Percentiles rank a stretch among this genome's conserved stretches.
Conservation (phyloP, 441 rosid genomes). For the Pelargonium cotyledonis region DNA sequence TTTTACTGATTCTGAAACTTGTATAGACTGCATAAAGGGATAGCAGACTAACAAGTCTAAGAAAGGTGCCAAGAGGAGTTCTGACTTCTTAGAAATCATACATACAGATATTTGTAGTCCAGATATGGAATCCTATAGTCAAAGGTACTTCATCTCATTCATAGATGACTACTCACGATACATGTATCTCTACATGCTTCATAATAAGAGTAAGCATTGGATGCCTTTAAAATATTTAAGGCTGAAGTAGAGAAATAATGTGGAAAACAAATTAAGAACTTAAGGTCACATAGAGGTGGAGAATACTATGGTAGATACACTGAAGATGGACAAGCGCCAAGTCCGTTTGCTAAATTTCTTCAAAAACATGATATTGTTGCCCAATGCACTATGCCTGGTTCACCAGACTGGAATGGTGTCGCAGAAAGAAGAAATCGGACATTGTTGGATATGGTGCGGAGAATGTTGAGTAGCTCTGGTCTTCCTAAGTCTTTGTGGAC, state of each 20-base stretch:
- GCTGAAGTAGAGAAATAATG: constrained; percentile 17
- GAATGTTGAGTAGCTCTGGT: neutral
- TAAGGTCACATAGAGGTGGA: constrained; percentile 6
- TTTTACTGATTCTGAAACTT: neutral
- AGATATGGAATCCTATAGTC: neutral
- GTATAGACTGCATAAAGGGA: constrained; percentile 5
- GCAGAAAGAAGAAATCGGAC: neutral
- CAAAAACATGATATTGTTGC: constrained; percentile 12
- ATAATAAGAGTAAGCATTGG: constrained; percentile 1
- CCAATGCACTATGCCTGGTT: constrained; percentile 2
- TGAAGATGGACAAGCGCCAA: constrained; percentile 7
- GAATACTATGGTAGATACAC: constrained; percentile 11
- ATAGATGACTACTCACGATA: neutral
- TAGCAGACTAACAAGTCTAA: neutral
- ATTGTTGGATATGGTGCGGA: constrained; percentile 10
- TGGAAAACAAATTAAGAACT: constrained; percentile 4
- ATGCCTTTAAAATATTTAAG: constrained; percentile 16
- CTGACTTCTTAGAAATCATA: neutral
- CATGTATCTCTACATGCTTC: constrained; percentile 12
- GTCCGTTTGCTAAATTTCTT: constrained; percentile 19
- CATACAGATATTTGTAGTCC: neutral
- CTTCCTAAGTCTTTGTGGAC: constrained; percentile 7
- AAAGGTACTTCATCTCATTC: neutral
- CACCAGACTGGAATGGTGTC: neutral
- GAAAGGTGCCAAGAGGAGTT: constrained; percentile 1